phyloP scores from a whole-genome alignment of 139 green algal genomes.

The Mesotaenium endlicherianum region DNA sequence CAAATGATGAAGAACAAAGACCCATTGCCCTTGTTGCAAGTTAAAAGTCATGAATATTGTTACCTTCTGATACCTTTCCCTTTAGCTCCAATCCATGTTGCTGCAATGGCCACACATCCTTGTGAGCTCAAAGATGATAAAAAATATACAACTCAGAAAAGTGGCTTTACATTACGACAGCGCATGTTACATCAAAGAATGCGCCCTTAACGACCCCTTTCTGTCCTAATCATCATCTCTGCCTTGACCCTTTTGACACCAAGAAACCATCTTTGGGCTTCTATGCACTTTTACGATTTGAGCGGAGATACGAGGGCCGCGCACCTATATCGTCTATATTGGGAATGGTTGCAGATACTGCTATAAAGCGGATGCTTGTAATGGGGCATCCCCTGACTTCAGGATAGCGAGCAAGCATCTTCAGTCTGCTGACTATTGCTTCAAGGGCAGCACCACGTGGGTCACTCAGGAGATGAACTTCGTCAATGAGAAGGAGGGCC shows the following conservation, averaged over 20 bases:
- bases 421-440: slow-evolving; percentile 49
- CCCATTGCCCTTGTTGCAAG: too few relatives aligned
- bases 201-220: too few relatives aligned
- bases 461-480: slow-evolving; percentile 47
- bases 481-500: slow-evolving; percentile 21
- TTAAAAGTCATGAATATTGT: too few relatives aligned
- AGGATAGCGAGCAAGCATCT: slow-evolving; percentile 45
- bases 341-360: slow-evolving; percentile 84
- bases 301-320: slow-evolving; percentile 55
- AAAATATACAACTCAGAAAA: too few relatives aligned
- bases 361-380: slow-evolving; percentile 75
- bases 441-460: slow-evolving; percentile 40
- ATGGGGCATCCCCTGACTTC: slow-evolving; percentile 61
- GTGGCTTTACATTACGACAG: too few relatives aligned
- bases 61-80: slow-evolving; percentile 31
- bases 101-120: too few relatives aligned
- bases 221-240: too few relatives aligned
- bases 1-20: too few relatives aligned
- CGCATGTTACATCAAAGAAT: too few relatives aligned
- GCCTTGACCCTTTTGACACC: too few relatives aligned
- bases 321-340: slow-evolving; percentile 76
- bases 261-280: background rate
- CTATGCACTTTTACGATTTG: background rate
- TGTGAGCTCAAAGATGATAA: too few relatives aligned
- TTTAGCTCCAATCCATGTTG: slow-evolving; percentile 9